These are phyloP conservation scores for Zychaea mexicana DNA, from an alignment of 371 early-diverging fungal genomes.

Conservation along the genomic window DNA sequence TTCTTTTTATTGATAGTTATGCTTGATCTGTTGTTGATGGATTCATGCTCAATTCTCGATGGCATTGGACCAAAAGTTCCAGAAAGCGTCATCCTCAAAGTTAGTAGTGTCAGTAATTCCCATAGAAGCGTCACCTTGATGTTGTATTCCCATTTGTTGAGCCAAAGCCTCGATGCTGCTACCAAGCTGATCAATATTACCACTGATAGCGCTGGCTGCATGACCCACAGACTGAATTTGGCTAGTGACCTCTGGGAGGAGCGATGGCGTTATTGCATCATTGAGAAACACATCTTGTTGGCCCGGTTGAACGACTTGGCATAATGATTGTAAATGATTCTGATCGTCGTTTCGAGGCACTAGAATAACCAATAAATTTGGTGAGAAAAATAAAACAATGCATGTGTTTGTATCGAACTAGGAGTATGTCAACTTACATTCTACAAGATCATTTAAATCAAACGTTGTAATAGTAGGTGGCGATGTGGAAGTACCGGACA, in stretches of 20 bases:
- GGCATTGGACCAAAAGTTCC: no score
- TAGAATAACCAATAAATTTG: neutral
- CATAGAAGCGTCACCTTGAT: neutral
- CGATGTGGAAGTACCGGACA: neutral
- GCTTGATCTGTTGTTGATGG: no score
- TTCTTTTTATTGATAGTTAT: no score
- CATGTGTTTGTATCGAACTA: no score
- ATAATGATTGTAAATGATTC: conserved; percentile 1
- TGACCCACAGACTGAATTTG: conserved; percentile 21
- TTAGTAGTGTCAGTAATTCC: neutral
- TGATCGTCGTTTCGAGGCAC: neutral
- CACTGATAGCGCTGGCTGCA: conserved; percentile 23
- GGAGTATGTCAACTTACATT: neutral
- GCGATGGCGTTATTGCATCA: conserved; percentile 10
- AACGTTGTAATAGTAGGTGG: no score
- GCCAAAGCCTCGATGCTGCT: conserved; percentile 37
- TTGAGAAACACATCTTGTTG: neutral
- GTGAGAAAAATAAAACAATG: neutral
- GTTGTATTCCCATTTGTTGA: conserved; percentile 34
- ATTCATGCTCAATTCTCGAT: no score
- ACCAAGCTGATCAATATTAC: conserved; percentile 42
- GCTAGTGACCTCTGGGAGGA: conserved; percentile 17
- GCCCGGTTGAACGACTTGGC: neutral
- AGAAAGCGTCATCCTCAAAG: neutral
- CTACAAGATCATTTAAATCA: neutral